Evolutionary conservation across 2,329 filamentous ascomycete species (phyloP), one percentile per base, ranked within the genome.

Genomic region (Aspergillus viridinutans): DNA sequence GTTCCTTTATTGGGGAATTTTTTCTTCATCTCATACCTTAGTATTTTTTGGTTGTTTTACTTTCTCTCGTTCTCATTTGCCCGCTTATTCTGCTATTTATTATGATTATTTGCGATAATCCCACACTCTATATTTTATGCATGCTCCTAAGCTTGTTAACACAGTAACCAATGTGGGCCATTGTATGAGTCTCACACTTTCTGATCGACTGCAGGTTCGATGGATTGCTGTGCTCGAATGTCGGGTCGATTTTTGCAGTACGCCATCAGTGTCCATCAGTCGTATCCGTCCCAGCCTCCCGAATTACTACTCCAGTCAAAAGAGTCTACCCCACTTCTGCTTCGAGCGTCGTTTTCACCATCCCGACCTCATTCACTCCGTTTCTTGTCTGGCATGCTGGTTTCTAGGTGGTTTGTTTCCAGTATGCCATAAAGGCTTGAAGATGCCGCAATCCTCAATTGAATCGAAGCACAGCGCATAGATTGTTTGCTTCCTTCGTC

Each of bases 401-500:
- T 23, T 6, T 26, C 43, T 26, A 17, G 14, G 14, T 38, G 32
- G 32, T 38, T 38, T 20, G 14, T 54, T 58, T 59, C 63, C 64
- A 62, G 63, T 63, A 64, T 25, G 60, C 65, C 60, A 65, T 65
- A 47, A 53, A 52, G 12, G 32, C 32, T 17, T 35, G 32, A 53
- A 57, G 55, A 52, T 59, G 52, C 58, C 56, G 57, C 60, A 64
- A 63, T 64, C 60, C 50, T 61, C 55, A 62, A 63, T 64, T 59
- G 58, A 63, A 56, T 63, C 61, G 61, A 61, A 60, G 59, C 60
- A 61, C 47, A 52, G 32, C 14, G 14, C 32, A 38, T 6, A 2
- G 14, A 38, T 38, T 25, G 53, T 55, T 56, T 63, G 52, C 55
- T 55, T 54, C 49, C 35, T 17, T 29, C 14, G 32, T 10, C 29